Evolutionary conservation across 83 land plant species (phyloP), one percentile per base, ranked within the genome.

Genomic region (Diphasiastrum complanatum): DNA sequence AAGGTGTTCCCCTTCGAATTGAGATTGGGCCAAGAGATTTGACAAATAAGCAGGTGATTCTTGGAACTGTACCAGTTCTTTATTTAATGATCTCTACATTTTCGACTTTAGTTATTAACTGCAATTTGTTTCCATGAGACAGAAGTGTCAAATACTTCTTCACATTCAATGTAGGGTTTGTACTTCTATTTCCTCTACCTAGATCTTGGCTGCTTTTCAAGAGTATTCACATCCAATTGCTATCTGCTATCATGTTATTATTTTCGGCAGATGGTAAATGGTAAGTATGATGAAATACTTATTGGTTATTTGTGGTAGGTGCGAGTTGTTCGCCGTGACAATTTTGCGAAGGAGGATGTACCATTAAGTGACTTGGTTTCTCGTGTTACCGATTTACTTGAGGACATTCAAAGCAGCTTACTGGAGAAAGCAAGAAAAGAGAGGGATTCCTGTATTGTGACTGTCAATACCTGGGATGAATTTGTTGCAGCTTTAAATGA

Each of bases 1-100:
- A 89, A 61, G 99, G 99, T 36, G 99, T 95, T 48, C 99, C 99
- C 49, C 47, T 95, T 11, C 79, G 99, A 26, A 80, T 95, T 73
- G 99, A 95, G 61, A 95, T 95, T 54, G 99, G 99, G 26, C 99
- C 99, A 29, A 83, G 74, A 45, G 99, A 95, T 70, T 63, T 95
- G 38, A 92, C 79, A 18, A 95, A 89, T 28, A 84, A 74, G 36
- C 99, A 93, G 96, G 98, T 92, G 74, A 4, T n/a, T 33, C 11
- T 5, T 24, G 64, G 3, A 26, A 5, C 54, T 41, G 55, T 5
- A 27, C 16, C n/a, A 50, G 10, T 6, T n/a, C n/a, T n/a, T n/a
- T n/a, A n/a, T n/a, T n/a, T n/a, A n/a, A n/a, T n/a, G n/a, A n/a
- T n/a, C n/a, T n/a, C n/a, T n/a, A n/a, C n/a, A n/a, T n/a, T n/a